Base-by-base conservation (phyloP, 257 asterid genomes). In the Penstemon barbatus region DNA sequence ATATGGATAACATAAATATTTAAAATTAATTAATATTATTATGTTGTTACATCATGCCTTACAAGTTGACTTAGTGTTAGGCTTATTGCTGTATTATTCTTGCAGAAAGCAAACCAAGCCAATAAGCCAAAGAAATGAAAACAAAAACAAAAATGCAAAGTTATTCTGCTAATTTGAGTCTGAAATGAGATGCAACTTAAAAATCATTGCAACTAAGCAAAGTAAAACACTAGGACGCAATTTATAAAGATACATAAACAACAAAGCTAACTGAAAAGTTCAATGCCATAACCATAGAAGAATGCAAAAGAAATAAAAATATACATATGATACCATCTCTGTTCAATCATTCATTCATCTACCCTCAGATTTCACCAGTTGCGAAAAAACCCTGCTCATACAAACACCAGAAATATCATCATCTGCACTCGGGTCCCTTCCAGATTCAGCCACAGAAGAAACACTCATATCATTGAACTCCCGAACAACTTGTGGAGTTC, bases 311-410 rank as follows among this genome's bases (percentile, higher is more conserved):
- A 41, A 13, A 57, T 68, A 10, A 48, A 15, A 38, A 45, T 8
- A 65, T 33, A 59, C 13, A 11, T 42, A 48, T 61, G 33, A 37
- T 49, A 71, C 57, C 39, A 18, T 69, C 43, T 39, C 40, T 18
- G 18, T 6, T 40, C 13, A 60, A 12, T 3, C 52, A 36, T 58
- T 39, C 41, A 38, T 59, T 82, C 83, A 83, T 62, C 91, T 77
- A 33, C 95, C 91, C 72, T 87, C 94, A 0, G 94, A 84, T 69
- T 87, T 87, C 2, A 85, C 86, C 75, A 87, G 82, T 70, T 87
- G 91, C 4, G 91, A 87, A 77, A 87, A 87, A 18, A 85, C 91
- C 36, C 78, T 46, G 60, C 91, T 85, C 91, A 85, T 87, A 4
- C 89, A 83, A 45, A 85, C 86, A 13, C 86, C 89, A 5, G 89